Base-by-base conservation (phyloP, 2,329 filamentous ascomycete genomes). In the Monilinia fructigena region DNA sequence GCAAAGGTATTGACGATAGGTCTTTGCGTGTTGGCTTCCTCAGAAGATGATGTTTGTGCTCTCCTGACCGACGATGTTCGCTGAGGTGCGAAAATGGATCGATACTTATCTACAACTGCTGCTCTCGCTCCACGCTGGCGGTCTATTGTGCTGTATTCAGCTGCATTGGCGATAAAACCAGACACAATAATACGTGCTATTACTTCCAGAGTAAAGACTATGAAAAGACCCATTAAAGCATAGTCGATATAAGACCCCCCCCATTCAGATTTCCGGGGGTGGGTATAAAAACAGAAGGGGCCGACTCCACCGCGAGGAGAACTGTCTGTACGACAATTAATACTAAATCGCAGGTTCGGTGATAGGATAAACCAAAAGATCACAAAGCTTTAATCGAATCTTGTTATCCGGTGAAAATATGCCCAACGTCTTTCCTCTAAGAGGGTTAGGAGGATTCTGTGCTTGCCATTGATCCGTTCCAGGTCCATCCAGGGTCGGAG, bases 81-180 rank as follows among this genome's bases (percentile, higher is more conserved):
- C 72, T 96, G 87, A 1, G 92, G 90, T n/a, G 90, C 87, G 75
- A 98, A 96, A 31, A 97, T 83, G 28, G 86, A 84, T 68, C 87
- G 86, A 68, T 91, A 91, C 78, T 93, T 93, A 68, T 91, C 88
- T 53, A 86, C 80, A 26, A 97, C 81, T 14, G 89, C 91, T 70
- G 89, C 87, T 63, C 86, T 87, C 11, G 97, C 79, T 14, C 93
- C 91, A 42, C 89, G 82, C 70, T 89, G 86, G 63, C 91, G 86
- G 77, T 96, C 91, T 69, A 96, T 90, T 6, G 93, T 96, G 77
- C 92, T 97, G 77, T 97, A 97, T 75, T 97, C 93, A 11, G 87
- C 81, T 1, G 95, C 91, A 75, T 99, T 99, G 71, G 96, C 82
- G 42, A 99, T 83, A 72, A 99, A 90, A 0, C 95, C 96, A 0